Conservation (phyloP, 768 basidiomycete species). For the Boletellus emodensis region DNA sequence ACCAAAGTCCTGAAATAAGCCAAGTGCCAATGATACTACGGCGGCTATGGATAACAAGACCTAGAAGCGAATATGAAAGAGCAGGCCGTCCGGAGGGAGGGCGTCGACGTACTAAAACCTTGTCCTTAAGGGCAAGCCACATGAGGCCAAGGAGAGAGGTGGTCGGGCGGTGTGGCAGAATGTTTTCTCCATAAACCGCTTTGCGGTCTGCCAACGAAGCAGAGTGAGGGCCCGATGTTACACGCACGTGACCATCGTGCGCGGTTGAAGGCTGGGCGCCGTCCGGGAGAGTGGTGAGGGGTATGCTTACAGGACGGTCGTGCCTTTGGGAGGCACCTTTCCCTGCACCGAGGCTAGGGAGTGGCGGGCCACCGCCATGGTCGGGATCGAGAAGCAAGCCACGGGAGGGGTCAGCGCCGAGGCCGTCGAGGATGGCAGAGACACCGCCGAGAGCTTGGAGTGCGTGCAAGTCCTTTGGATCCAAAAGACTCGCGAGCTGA, state of each 20-base stretch:
- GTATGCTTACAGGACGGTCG: constrained; percentile 14
- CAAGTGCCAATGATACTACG: constrained; percentile 87
- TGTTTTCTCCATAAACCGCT: constrained; percentile 71
- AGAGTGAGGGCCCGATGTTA: constrained; percentile 8
- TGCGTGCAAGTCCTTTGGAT: constrained; percentile 75
- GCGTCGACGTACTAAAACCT: constrained; percentile 64
- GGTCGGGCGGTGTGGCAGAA: constrained; percentile 63
- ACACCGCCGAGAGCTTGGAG: constrained; percentile 72
- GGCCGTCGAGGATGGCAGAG: constrained; percentile 58
- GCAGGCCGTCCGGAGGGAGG: neutral
- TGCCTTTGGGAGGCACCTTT: constrained; percentile 32
- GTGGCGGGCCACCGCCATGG: constrained; percentile 4
- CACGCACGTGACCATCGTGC: neutral
- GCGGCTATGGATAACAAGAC: constrained; percentile 90
- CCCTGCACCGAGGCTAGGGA: constrained; percentile 25
- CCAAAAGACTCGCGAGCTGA: constrained; percentile 78
- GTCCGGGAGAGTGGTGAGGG: neutral
- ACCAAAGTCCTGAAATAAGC: constrained; percentile 92
- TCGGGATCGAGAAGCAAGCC: constrained; percentile 36
- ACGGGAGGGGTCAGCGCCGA: constrained; percentile 59
- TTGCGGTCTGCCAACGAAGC: constrained; percentile 59
- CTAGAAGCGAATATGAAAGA: constrained; percentile 35
- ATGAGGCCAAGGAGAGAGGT: constrained; percentile 74
- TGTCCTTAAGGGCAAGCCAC: constrained; percentile 87
- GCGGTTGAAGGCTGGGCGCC: constrained; percentile 10